A percentile compares a stretch with the other conserved stretches of the same genome.
Conservation (phyloP, 495 filamentous ascomycete genomes). For the Margaritispora aquatica region DNA sequence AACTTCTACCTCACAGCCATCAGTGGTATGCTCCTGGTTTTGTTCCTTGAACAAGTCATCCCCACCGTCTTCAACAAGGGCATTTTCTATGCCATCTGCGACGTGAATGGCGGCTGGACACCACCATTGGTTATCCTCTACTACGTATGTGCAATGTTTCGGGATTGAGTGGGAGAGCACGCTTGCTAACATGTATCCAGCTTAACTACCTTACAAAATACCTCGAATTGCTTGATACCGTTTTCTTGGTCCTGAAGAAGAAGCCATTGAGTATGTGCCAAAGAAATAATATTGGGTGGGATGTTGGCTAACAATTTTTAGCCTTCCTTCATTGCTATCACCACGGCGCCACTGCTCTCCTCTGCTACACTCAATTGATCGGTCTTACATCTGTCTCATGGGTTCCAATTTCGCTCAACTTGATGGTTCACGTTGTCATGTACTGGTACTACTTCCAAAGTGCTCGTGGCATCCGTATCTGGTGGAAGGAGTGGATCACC, state of each 20-base stretch:
- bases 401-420: conserved; percentile 72
- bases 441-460: conserved; percentile 81
- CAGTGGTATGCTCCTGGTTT: conserved; percentile 56
- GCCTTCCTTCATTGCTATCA: conserved; percentile 87
- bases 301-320: conserved; percentile 29
- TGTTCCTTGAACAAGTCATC: conserved; percentile 70
- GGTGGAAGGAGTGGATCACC: conserved; percentile 91
- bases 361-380: conserved; percentile 81
- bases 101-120: conserved; percentile 69
- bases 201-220: conserved; percentile 83
- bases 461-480: conserved; percentile 72
- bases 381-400: conserved; percentile 73
- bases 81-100: conserved; percentile 68
- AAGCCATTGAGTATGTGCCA: conserved; percentile 65
- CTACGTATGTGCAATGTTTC: conserved; percentile 56
- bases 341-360: conserved; percentile 75
- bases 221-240: conserved; percentile 72
- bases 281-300: neutral
- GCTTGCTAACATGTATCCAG: conserved; percentile 34
- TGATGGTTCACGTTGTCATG: conserved; percentile 74
- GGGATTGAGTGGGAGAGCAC: neutral
- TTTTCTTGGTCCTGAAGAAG: conserved; percentile 82
- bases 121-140: conserved; percentile 69
- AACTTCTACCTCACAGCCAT: conserved; percentile 74
- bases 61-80: conserved; percentile 62